A percentile compares a stretch with the other conserved stretches of the same genome.
These are phyloP conservation scores for Ceratocystis cubensis DNA, from an alignment of 2,329 filamentous ascomycete genomes.

Conservation along the genomic window DNA sequence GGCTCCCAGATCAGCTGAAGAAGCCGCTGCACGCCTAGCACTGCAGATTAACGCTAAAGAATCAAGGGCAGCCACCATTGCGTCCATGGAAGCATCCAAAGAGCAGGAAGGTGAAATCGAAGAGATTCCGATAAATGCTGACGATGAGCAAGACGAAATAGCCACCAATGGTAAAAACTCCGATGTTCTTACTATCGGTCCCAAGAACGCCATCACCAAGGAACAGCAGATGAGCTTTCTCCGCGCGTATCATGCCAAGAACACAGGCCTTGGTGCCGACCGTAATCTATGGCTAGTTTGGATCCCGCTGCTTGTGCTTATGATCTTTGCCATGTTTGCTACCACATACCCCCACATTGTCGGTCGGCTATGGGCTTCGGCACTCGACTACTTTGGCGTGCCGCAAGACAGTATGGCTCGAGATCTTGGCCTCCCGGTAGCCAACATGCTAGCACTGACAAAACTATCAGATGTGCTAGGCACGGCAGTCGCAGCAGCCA, in stretches of 20 bases:
- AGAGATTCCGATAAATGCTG: slow-evolving; percentile 41
- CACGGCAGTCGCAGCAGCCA: slow-evolving; percentile 18
- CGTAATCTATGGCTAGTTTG: slow-evolving; percentile 57
- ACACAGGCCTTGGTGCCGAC: slow-evolving; percentile 51
- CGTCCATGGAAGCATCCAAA: not conserved
- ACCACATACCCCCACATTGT: slow-evolving; percentile 31
- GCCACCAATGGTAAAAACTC: slow-evolving; percentile 26
- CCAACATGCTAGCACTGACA: slow-evolving; percentile 16
- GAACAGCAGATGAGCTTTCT: slow-evolving; percentile 53
- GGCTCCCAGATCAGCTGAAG: slow-evolving; percentile 40
- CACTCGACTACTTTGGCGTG: slow-evolving; percentile 21
- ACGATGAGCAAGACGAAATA: not conserved
- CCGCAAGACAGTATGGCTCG: slow-evolving; percentile 19
- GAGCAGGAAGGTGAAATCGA: slow-evolving; percentile 26
- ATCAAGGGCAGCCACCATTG: slow-evolving; percentile 36
- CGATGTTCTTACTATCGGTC: slow-evolving; percentile 44
- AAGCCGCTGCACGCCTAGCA: slow-evolving; percentile 35
- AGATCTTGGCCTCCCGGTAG: slow-evolving; percentile 21
- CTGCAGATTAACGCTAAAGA: slow-evolving; percentile 17
- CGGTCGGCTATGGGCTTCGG: slow-evolving; percentile 23
- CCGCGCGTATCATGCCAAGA: slow-evolving; percentile 46
- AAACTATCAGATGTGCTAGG: slow-evolving; percentile 20
- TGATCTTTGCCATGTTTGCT: slow-evolving; percentile 32
- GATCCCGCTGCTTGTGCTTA: slow-evolving; percentile 35
- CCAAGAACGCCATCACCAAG: slow-evolving; percentile 50